Base-by-base conservation (phyloP, 1,139 yeast genomes). In the Hemisphaericaspora subhashii region DNA sequence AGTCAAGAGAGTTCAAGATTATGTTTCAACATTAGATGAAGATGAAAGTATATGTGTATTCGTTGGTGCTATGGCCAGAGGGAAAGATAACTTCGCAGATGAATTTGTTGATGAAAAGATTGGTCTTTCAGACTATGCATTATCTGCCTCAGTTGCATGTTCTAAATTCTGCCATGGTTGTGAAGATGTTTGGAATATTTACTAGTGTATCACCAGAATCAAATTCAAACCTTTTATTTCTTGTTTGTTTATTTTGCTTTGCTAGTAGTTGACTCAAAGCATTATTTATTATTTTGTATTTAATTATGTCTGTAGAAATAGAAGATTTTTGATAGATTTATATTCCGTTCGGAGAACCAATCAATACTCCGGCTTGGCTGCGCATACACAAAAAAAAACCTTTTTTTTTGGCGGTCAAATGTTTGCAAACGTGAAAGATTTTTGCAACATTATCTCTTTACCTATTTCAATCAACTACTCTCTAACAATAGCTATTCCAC, bases 51-150 rank as follows among this genome's bases (percentile, higher is more conserved):
- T 92, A 53, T 92, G 98, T 74, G 97, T 92, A 21, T 92, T 92
- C 63, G 97, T 92, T 35, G 98, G 98, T 58, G 96, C 98, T 37
- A 92, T 92, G 97, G 98, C 98, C 20, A 82, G 97, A 65, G 98
- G 98, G 57, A 86, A 86, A 60, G 98, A 92, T 65, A 89, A 81
- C 52, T 92, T 92, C 65, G 98, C 98, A 26, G 98, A 92, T 62
- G 98, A 90, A 64, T 90, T 64, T 58, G 96, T 90, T 33, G 98
- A 92, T 62, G 98, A 92, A 63, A 92, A 92, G 60, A 86, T 92
- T 48, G 97, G 97, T 53, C 83, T 92, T 45, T 88, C 97, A 24
- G 89, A 90, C 57, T 92, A 90, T 62, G 96, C 98, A 38, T 77
- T 92, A 48, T 86, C 96, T 42, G 98, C 98, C 4, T 88, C 98